Percentiles rank a stretch among this genome's conserved stretches.
phyloP scores from a whole-genome alignment of 2,329 filamentous ascomycete genomes.

The Arthrobotrys sinensis region DNA sequence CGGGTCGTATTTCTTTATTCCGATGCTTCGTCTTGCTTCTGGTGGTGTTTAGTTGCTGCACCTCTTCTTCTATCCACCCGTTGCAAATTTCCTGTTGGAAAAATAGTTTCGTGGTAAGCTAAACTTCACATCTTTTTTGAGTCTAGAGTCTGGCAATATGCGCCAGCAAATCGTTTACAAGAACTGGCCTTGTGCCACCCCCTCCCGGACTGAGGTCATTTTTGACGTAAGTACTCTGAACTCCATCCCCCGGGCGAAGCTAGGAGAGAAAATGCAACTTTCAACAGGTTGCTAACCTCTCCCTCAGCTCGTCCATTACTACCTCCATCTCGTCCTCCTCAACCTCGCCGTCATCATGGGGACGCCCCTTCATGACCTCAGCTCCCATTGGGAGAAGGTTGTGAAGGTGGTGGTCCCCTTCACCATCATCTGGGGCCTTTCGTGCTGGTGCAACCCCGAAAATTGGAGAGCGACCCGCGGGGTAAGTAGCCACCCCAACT shows the following conservation, averaged over 20 bases:
- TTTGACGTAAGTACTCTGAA: constrained; percentile 42
- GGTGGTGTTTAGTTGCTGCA: background rate
- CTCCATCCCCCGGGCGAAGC: background rate
- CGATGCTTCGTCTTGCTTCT: too few relatives aligned
- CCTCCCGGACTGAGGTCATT: constrained; percentile 50
- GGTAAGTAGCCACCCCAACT: constrained; percentile 31
- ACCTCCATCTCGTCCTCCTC: constrained; percentile 35
- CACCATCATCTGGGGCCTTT: constrained; percentile 45
- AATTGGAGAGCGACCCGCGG: constrained; percentile 26
- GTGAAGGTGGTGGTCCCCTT: constrained; percentile 55
- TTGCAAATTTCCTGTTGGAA: background rate
- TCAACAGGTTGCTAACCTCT: constrained; percentile 2
- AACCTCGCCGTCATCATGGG: constrained; percentile 18
- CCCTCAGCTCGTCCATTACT: constrained; percentile 41
- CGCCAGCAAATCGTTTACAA: constrained; percentile 44
- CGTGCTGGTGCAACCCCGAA: constrained; percentile 35
- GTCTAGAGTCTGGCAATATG: constrained; percentile 22
- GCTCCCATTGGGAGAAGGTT: constrained; percentile 30
- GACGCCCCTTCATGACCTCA: constrained; percentile 41
- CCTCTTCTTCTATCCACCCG: background rate
- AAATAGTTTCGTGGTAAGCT: too few relatives aligned
- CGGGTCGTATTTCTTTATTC: background rate
- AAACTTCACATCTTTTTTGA: background rate
- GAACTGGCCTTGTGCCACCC: constrained; percentile 37
- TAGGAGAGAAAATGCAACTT: background rate